Percentiles rank a stretch among this genome's conserved stretches.
These are phyloP conservation scores for Oenanthe javanica DNA, from an alignment of 140 eudicot genomes.

Conservation along the genomic window DNA sequence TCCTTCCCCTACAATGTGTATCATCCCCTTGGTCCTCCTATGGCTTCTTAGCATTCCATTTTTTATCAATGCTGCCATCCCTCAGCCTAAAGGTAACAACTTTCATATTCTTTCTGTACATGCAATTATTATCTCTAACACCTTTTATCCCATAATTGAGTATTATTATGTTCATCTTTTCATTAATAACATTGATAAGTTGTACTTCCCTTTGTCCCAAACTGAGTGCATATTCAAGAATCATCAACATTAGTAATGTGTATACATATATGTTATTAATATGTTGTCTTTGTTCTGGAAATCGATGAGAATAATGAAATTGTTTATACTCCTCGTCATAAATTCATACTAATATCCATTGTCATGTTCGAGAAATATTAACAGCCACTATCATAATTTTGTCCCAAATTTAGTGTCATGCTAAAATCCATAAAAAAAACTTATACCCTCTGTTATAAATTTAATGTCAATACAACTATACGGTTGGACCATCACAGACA, in stretches of 20 bases:
- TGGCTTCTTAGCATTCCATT: constrained; percentile 50
- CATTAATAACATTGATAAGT: neutral
- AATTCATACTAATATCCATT: neutral
- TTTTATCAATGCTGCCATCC: constrained; percentile 20
- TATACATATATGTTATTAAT: neutral
- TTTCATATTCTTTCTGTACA: neutral
- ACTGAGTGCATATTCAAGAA: neutral
- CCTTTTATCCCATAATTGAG: neutral
- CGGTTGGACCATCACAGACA: neutral
- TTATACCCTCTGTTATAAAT: neutral
- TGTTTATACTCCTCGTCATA: neutral
- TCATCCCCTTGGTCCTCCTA: constrained; percentile 48
- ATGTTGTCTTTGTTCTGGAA: neutral
- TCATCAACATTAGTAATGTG: neutral
- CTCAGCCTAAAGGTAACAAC: constrained; percentile 33
- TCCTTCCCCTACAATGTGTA: constrained; percentile 28
- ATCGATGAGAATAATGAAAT: neutral
- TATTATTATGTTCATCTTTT: neutral
- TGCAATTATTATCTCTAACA: neutral
- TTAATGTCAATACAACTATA: neutral
- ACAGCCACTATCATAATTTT: neutral
- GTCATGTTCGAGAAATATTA: neutral
- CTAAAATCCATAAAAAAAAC: neutral
- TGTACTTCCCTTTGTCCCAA: neutral
- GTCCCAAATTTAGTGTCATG: neutral